Conservation (phyloP, 2,329 filamentous ascomycete genomes). For the Neospermospora avenae region DNA sequence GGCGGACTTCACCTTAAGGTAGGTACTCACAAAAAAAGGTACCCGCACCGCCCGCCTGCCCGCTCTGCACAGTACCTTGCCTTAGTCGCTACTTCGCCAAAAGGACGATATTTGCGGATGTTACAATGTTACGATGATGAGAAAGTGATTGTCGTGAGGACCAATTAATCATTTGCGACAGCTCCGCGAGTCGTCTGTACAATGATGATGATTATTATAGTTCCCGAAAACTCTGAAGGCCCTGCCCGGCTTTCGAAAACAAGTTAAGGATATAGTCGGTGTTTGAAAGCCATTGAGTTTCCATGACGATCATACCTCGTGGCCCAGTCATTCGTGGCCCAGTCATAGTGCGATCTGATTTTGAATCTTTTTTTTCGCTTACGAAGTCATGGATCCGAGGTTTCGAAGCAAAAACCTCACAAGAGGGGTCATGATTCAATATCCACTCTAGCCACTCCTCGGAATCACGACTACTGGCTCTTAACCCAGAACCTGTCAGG, state of each 20-base stretch:
- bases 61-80: too few relatives aligned
- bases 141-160: not conserved
- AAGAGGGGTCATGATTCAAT: not conserved
- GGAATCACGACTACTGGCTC: not conserved
- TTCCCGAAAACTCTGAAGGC: too few relatives aligned
- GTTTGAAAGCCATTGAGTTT: not conserved
- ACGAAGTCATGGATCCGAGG: not conserved
- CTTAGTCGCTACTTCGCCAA: not conserved
- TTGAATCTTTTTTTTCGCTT: not conserved
- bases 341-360: not conserved
- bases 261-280: not conserved
- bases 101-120: not conserved
- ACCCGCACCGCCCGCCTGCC: not conserved
- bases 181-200: too few relatives aligned
- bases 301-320: constrained; percentile 3
- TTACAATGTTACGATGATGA: too few relatives aligned
- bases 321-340: not conserved
- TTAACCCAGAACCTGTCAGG: not conserved
- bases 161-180: too few relatives aligned
- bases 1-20: not conserved
- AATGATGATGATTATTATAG: too few relatives aligned
- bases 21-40: not conserved
- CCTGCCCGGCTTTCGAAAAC: not conserved
- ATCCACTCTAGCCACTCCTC: not conserved
- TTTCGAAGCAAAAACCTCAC: not conserved